These are phyloP conservation scores for Lenzites betulinus DNA, from an alignment of 768 basidiomycete genomes.

Conservation along the genomic window DNA sequence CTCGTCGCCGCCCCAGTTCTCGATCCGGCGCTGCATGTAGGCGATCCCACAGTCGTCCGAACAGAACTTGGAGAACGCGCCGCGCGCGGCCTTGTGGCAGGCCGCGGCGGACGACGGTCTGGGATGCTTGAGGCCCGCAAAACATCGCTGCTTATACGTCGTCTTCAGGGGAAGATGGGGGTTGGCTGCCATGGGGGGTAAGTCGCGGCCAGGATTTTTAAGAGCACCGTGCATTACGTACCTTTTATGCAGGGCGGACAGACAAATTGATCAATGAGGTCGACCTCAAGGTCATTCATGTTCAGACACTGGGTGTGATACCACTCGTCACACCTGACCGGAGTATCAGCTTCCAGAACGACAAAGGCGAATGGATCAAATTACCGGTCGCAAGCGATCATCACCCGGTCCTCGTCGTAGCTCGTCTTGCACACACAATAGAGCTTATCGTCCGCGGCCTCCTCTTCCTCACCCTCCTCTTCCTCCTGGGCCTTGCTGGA, in stretches of 20 bases:
- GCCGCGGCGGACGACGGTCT: slow-evolving; percentile 63
- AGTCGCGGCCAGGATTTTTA: slow-evolving; percentile 14
- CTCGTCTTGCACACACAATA: slow-evolving; percentile 88
- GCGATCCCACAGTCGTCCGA: slow-evolving; percentile 84
- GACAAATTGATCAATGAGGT: slow-evolving; percentile 90
- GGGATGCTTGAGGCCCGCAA: slow-evolving; percentile 65
- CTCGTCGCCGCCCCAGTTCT: slow-evolving; percentile 65
- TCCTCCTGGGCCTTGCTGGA: slow-evolving; percentile 46
- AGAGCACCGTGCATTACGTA: slow-evolving; percentile 37
- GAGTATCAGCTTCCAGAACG: background rate
- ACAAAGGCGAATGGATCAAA: slow-evolving; percentile 29
- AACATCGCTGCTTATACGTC: slow-evolving; percentile 80
- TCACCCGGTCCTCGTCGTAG: slow-evolving; percentile 85
- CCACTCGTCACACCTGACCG: slow-evolving; percentile 88
- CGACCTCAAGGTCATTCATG: slow-evolving; percentile 79
- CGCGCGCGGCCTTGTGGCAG: slow-evolving; percentile 81
- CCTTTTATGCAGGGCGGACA: slow-evolving; percentile 80
- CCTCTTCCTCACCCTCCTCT: slow-evolving; percentile 40
- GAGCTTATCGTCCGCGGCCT: slow-evolving; percentile 62
- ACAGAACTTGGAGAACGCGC: slow-evolving; percentile 88
- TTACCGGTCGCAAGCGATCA: slow-evolving; percentile 94
- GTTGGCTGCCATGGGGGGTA: slow-evolving; percentile 41
- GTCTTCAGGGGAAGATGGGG: slow-evolving; percentile 62
- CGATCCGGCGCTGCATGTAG: slow-evolving; percentile 66
- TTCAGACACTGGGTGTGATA: slow-evolving; percentile 86